Base-by-base conservation (phyloP, 805 yeast genomes). In the Saccharomycopsis fermentans region DNA sequence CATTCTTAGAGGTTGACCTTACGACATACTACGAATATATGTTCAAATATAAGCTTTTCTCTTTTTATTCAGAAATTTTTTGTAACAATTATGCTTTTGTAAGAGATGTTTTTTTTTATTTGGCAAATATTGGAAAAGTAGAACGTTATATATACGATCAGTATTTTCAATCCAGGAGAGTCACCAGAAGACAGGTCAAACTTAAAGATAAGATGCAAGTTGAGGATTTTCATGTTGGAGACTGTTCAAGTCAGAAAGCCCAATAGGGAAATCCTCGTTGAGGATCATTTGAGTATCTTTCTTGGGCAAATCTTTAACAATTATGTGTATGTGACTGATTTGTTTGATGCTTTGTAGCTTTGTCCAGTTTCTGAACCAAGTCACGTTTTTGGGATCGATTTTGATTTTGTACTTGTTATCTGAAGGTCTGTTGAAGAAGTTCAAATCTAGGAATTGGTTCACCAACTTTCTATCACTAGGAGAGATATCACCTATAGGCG, bases 311-410 rank as follows among this genome's bases (percentile, higher is more conserved):
- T 74, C 78, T 54, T 72, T 77, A 12, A 86, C 63, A 32, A 86
- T 65, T 1, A 86, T 79, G 69, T 86, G 94, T n/a, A 86, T 71
- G 66, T 86, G 94, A 26, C 90, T 84, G 37, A 86, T 72, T 34
- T 80, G 75, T 63, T 74, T 77, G 5, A 87, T 84, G 67, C 90
- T 84, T 67, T 87, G 94, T 47, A 87, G 68, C 6, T 78, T 74
- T 6, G 84, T 78, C 81, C 87, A 86, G 67, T 87, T 87, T 63
- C 86, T 77, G 69, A 86, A 87, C 92, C 92, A 86, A 1, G 75
- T 67, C 51, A 79, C 64, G 43, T 79, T 70, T 3, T 75, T 71
- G 29, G 73, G 65, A 6, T 69, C 65, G 16, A 74, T 66, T 32
- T 74, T 68, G n/a, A 75, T 70, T 59, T 86, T 78, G 3, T 84